Percentiles rank a stretch among this genome's conserved stretches.
phyloP scores from a whole-genome alignment of 495 filamentous ascomycete genomes.

The Polyplosphaeria fusca region DNA sequence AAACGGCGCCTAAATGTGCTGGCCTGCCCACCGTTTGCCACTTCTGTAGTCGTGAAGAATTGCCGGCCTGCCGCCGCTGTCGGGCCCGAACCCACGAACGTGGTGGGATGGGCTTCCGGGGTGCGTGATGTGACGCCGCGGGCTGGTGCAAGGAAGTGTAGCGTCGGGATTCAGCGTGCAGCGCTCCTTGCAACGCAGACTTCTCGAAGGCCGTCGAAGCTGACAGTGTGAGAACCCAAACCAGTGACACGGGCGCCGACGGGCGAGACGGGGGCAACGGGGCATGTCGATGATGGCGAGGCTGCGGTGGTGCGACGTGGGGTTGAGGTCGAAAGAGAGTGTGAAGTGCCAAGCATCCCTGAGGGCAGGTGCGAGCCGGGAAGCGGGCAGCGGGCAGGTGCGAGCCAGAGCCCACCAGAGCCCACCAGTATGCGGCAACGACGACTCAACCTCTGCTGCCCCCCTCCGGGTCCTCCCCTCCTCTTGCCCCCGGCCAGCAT shows the following conservation, averaged over 20 bases:
- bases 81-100: not conserved
- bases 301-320: not conserved
- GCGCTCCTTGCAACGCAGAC: conserved; percentile 4
- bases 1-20: conserved; percentile 7
- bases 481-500: too few species aligned
- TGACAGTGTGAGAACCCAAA: conserved; percentile 26
- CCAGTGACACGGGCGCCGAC: conserved; percentile 3
- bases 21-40: conserved; percentile 12
- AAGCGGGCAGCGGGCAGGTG: not conserved
- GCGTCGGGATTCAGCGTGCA: conserved; percentile 27
- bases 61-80: not conserved
- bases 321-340: conserved; percentile 3
- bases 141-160: conserved; percentile 6
- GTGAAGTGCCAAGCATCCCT: not conserved
- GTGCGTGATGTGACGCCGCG: not conserved
- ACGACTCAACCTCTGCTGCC: too few species aligned
- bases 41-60: not conserved
- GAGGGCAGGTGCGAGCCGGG: not conserved
- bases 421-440: not conserved
- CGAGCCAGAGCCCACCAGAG: not conserved
- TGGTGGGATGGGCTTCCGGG: not conserved
- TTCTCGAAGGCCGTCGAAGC: conserved; percentile 16
- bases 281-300: not conserved
- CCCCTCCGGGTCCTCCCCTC: too few species aligned
- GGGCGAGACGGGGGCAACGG: not conserved